Evolutionary conservation across 1,284 basidiomycete genomes (phyloP).

Genomic region (Ustilago sp.): DNA sequence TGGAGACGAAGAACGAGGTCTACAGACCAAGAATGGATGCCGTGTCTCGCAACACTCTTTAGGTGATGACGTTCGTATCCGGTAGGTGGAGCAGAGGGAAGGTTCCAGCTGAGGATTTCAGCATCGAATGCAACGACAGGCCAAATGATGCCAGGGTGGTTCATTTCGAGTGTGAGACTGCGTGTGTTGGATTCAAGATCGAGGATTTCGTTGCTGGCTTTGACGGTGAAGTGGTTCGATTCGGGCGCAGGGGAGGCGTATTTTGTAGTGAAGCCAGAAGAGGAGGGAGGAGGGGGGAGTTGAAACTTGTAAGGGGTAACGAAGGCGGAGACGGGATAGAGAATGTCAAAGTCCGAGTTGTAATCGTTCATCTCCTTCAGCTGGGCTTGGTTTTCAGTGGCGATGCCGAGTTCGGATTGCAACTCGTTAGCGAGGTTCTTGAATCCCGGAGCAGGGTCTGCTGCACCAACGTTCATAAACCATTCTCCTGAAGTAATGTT

Average conservation of each 20-base stretch:
- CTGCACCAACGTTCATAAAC: conserved; percentile 83
- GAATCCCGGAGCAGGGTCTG: conserved; percentile 85
- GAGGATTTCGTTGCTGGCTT: conserved; percentile 75
- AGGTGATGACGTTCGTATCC: conserved; percentile 85
- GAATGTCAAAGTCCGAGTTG: conserved; percentile 70
- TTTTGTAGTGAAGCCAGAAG: conserved; percentile 24
- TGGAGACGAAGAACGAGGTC: conserved; percentile 77
- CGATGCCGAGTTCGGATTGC: conserved; percentile 75
- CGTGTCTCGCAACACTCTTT: conserved; percentile 88
- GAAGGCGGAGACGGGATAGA: conserved; percentile 80
- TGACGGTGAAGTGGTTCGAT: conserved; percentile 74
- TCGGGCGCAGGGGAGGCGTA: conserved; percentile 40
- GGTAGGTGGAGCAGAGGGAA: conserved; percentile 71
- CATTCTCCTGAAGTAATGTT: conserved; percentile 80
- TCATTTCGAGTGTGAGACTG: conserved; percentile 78
- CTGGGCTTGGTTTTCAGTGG: conserved; percentile 60
- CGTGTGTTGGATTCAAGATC: conserved; percentile 77
- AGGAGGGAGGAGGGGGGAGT: conserved; percentile 72
- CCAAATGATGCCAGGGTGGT: conserved; percentile 90
- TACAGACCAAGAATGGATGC: conserved; percentile 78
- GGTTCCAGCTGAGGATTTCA: conserved; percentile 85
- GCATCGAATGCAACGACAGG: conserved; percentile 92
- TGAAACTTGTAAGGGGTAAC: conserved; percentile 81
- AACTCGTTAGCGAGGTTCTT: conserved; percentile 76
- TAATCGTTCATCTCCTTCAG: conserved; percentile 66